Base-by-base conservation (phyloP, 75 land plant genomes). In the Adiantum capillusveneris region DNA sequence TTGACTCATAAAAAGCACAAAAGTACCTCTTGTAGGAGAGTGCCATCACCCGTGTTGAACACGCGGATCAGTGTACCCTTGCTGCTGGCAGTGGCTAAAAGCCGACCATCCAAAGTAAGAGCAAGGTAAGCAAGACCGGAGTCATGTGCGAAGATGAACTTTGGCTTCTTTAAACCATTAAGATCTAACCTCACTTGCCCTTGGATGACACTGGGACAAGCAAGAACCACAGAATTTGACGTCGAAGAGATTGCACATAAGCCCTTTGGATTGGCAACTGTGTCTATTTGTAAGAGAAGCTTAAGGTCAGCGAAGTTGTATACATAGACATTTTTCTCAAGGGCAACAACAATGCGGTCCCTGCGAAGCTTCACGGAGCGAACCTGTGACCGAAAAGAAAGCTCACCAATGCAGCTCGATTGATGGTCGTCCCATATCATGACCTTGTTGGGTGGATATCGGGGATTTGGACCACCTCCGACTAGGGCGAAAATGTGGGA, bases 51-150 rank as follows among this genome's bases (percentile, higher is more conserved):
- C 13, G 95, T 75, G 66, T 69, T 86, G 70, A 83, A 89, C 36
- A 89, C 59, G 60, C 87, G 72, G 50, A 89, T 43, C n/a, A 89
- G 74, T 0, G 95, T 89, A 29, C 95, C 95, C 51, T 83, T 89
- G 6, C 68, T 68, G 63, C 95, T 89, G 0, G 95, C 79, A 6
- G 95, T 89, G 1, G 91, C 95, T 17, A 89, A 42, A 18, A 89
- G 42, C 21, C 52, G 21, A 2, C 92, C 95, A 48, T 83, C 83
- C 56, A 45, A 53, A 2, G 81, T 76, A 11, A 89, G 75, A 13
- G 84, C 71, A 37, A 89, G 59, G 49, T 78, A 77, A 1, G 87
- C 67, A 20, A 89, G 69, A 37, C 71, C 31, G 0, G 87, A 75
- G 34, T 73, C 79, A 25, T 89, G 95, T 7, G 60, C 60, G 3